Percentiles rank a stretch among this genome's conserved stretches.
phyloP scores from a whole-genome alignment of 2,329 filamentous ascomycete genomes.

The Thelonectria discophora region DNA sequence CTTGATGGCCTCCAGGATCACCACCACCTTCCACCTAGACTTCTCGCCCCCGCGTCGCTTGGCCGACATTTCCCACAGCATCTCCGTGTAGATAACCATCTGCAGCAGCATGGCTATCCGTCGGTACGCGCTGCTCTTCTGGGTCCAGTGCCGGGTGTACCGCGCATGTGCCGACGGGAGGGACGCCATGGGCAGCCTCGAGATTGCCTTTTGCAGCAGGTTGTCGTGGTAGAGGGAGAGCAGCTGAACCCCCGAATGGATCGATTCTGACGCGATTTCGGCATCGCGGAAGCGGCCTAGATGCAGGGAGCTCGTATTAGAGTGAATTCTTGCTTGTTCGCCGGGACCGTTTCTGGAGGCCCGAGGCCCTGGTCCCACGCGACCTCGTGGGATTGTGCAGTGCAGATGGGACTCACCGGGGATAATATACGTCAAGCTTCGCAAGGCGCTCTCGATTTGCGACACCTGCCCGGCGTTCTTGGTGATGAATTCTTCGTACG shows the following conservation, averaged over 20 bases:
- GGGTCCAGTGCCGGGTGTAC: conserved; percentile 74
- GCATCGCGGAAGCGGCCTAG: conserved; percentile 88
- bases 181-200: conserved; percentile 64
- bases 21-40: conserved; percentile 84
- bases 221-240: conserved; percentile 93
- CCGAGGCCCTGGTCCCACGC: not conserved
- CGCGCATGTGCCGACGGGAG: conserved; percentile 67
- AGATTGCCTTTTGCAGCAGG: conserved; percentile 74
- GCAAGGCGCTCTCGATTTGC: conserved; percentile 91
- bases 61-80: conserved; percentile 97
- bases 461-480: conserved; percentile 94
- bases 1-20: conserved; percentile 86
- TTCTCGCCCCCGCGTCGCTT: conserved; percentile 84
- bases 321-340: not conserved
- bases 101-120: conserved; percentile 84
- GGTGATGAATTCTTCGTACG: conserved; percentile 90
- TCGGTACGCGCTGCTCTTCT: conserved; percentile 75
- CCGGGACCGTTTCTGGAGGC: not conserved
- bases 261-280: conserved; percentile 91
- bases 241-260: conserved; percentile 88
- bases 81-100: conserved; percentile 92
- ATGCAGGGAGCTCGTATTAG: conserved; percentile 18
- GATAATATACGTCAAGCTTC: conserved; percentile 95
- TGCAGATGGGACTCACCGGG: conserved; percentile 66
- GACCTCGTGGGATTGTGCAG: not conserved